These are phyloP conservation scores for Lachancea fermentati DNA, from an alignment of 805 yeast genomes.

Conservation along the genomic window DNA sequence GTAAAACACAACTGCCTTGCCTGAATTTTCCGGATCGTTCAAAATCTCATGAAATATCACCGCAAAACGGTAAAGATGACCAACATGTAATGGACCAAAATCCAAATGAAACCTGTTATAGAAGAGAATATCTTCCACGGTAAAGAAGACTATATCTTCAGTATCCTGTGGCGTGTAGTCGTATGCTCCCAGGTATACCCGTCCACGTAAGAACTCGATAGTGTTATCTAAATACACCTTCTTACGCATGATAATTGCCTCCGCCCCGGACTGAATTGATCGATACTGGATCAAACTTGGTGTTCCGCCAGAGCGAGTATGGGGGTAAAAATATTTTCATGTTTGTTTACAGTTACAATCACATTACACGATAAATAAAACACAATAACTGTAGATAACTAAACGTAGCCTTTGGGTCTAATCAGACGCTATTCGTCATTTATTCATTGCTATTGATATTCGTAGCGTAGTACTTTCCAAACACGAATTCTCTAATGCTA, in stretches of 20 bases:
- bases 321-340: neutral
- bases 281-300: neutral
- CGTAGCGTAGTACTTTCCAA: too few species aligned
- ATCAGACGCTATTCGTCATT: too few species aligned
- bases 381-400: too few species aligned
- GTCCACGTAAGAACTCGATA: constrained; percentile 38
- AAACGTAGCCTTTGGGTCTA: too few species aligned
- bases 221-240: constrained; percentile 32
- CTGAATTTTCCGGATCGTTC: constrained; percentile 76
- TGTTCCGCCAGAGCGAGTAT: neutral
- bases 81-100: constrained; percentile 93
- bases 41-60: constrained; percentile 87
- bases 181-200: constrained; percentile 87
- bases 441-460: too few species aligned
- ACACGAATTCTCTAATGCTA: too few species aligned
- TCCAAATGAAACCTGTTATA: constrained; percentile 95
- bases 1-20: constrained; percentile 86
- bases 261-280: neutral
- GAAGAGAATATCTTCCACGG: constrained; percentile 87
- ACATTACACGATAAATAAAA: neutral
- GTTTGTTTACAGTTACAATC: neutral
- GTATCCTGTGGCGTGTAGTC: constrained; percentile 76
- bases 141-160: constrained; percentile 70
- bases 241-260: constrained; percentile 23
- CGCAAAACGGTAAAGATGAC: constrained; percentile 91